Evolutionary conservation across 441 rosid genomes (phyloP).

Genomic region (Euphorbia celastroides): DNA sequence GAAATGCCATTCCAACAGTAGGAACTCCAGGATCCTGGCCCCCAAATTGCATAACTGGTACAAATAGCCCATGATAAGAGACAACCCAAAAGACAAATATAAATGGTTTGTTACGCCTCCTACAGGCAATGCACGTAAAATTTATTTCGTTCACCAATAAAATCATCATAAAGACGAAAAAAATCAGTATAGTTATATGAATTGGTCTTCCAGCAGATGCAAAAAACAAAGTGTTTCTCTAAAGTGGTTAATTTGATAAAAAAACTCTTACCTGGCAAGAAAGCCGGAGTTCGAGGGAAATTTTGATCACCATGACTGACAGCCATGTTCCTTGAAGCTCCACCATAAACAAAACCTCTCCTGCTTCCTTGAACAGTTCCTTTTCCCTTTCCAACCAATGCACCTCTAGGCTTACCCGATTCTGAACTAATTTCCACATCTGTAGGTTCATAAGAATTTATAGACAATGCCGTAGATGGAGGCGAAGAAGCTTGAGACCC

Average conservation of each 20-base stretch:
- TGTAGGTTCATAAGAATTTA: slow-evolving; percentile 46
- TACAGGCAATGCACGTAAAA: not conserved
- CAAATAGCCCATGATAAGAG: slow-evolving; percentile 11
- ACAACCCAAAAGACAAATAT: not conserved
- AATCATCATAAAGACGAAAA: too few relatives aligned
- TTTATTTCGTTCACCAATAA: not conserved
- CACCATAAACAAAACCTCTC: slow-evolving; percentile 61
- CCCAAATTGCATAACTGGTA: slow-evolving; percentile 83
- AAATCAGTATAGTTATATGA: too few relatives aligned
- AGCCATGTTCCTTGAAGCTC: slow-evolving; percentile 54
- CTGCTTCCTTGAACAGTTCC: slow-evolving; percentile 65
- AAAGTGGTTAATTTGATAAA: not conserved
- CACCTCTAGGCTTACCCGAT: slow-evolving; percentile 43
- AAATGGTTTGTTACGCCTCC: not conserved
- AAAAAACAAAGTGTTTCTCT: not conserved
- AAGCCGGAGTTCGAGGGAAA: slow-evolving; percentile 51
- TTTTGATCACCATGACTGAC: slow-evolving; percentile 72
- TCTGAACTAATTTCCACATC: slow-evolving; percentile 58
- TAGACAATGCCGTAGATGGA: slow-evolving; percentile 41
- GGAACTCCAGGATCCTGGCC: slow-evolving; percentile 96
- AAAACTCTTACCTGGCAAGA: slow-evolving; percentile 68
- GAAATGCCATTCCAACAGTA: slow-evolving; percentile 95
- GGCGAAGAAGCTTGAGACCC: slow-evolving; percentile 66
- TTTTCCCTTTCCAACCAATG: slow-evolving; percentile 65
- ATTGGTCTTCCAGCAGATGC: too few relatives aligned